A percentile compares a stretch with the other conserved stretches of the same genome.
These are phyloP conservation scores for Kokia cookei DNA, from an alignment of 441 rosid species.

Conservation along the genomic window DNA sequence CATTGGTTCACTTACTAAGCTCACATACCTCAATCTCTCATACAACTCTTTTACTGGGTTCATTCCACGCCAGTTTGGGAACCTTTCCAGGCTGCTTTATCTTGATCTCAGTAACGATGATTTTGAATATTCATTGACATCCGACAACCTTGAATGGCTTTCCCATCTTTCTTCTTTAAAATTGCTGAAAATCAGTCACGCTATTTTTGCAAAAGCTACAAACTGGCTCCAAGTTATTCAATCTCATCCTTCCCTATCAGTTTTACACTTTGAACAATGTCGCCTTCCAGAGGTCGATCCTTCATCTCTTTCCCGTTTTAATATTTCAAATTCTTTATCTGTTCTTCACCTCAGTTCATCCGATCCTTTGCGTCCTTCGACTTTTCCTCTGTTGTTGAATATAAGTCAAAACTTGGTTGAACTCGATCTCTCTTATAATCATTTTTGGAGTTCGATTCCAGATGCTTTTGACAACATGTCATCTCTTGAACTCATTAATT, in stretches of 20 bases:
- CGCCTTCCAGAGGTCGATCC: neutral
- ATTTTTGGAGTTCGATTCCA: neutral
- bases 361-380: neutral
- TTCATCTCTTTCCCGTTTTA: neutral
- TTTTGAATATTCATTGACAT: neutral
- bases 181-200: neutral
- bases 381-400: neutral
- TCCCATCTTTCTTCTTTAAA: neutral
- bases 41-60: neutral
- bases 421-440: neutral
- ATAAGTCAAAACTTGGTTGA: neutral
- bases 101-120: neutral
- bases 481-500: neutral
- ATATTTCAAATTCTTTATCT: neutral
- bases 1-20: neutral
- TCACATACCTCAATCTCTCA: neutral
- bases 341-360: neutral
- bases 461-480: neutral
- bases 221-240: constrained; percentile 3
- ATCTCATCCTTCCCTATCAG: neutral
- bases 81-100: neutral
- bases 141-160: neutral
- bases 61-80: neutral
- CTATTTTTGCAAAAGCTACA: neutral
- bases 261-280: neutral